Conservation (phyloP, 2,329 filamentous ascomycete genomes). For the Bipolaris cookei region DNA sequence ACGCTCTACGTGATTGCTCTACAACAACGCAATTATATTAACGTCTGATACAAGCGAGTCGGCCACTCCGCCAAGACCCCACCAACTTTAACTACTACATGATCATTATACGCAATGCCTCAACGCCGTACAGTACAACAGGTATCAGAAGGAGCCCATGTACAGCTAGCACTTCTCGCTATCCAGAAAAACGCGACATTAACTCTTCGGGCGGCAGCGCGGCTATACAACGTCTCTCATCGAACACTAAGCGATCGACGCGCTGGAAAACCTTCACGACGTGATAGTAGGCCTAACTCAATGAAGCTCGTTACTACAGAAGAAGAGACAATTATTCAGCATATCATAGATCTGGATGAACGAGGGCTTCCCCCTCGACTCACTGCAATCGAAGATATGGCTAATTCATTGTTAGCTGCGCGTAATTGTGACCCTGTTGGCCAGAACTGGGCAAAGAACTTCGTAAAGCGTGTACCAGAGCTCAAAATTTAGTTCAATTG, state of each 20-base stretch:
- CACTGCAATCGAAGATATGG: not conserved
- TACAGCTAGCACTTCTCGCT: conserved; percentile 9
- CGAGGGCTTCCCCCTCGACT: not conserved
- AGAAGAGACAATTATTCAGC: too few species aligned
- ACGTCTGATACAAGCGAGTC: too few species aligned
- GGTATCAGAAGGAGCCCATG: conserved; percentile 1
- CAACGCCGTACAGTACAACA: too few species aligned
- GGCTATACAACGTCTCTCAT: conserved; percentile 7
- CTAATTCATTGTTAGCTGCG: not conserved
- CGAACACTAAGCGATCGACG: not conserved
- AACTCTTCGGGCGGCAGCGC: too few species aligned
- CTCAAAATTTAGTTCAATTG: too few species aligned
- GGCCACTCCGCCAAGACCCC: too few species aligned
- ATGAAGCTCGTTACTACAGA: not conserved
- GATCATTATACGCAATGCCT: too few species aligned
- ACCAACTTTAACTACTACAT: too few species aligned
- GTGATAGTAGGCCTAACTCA: not conserved
- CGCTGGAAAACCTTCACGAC: not conserved
- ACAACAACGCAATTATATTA: too few species aligned
- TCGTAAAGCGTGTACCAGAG: too few species aligned
- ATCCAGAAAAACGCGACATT: conserved; percentile 5
- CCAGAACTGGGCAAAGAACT: conserved; percentile 21
- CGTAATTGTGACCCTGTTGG: not conserved
- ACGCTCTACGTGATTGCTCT: too few species aligned
- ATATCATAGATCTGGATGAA: not conserved